These are phyloP conservation scores for Dendrobium huoshanense DNA, from an alignment of 106 monocot species.

Conservation along the genomic window DNA sequence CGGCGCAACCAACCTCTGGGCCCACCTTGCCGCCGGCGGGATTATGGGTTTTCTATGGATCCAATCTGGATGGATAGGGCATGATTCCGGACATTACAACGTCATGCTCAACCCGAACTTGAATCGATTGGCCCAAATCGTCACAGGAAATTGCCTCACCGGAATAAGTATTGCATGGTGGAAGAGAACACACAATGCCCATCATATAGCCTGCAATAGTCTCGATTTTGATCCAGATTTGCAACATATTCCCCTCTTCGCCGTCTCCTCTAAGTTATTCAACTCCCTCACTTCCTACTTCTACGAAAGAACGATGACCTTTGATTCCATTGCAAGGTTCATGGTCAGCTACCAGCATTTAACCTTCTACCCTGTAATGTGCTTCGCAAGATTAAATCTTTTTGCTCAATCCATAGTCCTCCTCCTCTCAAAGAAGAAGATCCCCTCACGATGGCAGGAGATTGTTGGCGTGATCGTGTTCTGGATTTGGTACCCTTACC, in stretches of 20 bases:
- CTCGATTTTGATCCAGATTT: conserved; percentile 58
- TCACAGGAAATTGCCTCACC: conserved; percentile 43
- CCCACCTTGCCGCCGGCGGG: conserved; percentile 21
- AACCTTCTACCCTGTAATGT: conserved; percentile 62
- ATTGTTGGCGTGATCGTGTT: conserved; percentile 26
- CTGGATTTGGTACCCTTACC: conserved; percentile 48
- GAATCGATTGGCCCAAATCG: conserved; percentile 25
- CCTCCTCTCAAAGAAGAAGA: conserved; percentile 34
- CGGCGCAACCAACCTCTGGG: conserved; percentile 1
- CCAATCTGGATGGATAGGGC: conserved; percentile 55
- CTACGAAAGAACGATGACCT: conserved; percentile 38
- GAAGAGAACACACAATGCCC: conserved; percentile 65
- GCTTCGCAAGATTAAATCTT: conserved; percentile 42
- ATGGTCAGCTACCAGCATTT: conserved; percentile 58
- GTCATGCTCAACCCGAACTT: conserved; percentile 22
- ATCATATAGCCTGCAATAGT: conserved; percentile 67
- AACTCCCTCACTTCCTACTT: conserved; percentile 36
- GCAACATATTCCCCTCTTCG: conserved; percentile 58
- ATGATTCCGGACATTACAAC: conserved; percentile 52
- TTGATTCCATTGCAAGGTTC: conserved; percentile 33
- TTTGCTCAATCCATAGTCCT: conserved; percentile 38
- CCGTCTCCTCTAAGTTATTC: conserved; percentile 37
- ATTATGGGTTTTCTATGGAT: conserved; percentile 53
- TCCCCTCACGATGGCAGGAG: conserved; percentile 38
- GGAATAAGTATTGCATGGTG: conserved; percentile 73